A percentile compares a stretch with the other conserved stretches of the same genome.
These are phyloP conservation scores for Arctostaphylos glauca DNA, from an alignment of 148 eudicot genomes.

Conservation along the genomic window DNA sequence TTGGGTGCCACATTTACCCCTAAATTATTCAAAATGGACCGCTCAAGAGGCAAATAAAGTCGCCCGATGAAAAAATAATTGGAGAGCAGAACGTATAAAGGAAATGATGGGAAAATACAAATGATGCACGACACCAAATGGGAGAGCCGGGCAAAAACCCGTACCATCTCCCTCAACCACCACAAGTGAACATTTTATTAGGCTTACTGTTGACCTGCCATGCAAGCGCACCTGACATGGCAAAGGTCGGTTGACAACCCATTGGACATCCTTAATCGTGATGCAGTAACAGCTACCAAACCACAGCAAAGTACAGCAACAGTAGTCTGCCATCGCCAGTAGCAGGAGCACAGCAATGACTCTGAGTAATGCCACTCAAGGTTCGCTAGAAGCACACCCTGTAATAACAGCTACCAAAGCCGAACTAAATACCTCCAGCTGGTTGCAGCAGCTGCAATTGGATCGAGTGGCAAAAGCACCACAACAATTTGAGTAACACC, in stretches of 20 bases:
- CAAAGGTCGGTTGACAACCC: slow-evolving; percentile 47
- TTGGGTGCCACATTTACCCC: not conserved
- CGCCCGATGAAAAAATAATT: not conserved
- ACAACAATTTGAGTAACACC: no score
- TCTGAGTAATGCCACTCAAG: no score
- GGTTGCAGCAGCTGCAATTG: not conserved
- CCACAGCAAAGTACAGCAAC: not conserved
- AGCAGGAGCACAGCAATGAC: not conserved
- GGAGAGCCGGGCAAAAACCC: slow-evolving; percentile 69
- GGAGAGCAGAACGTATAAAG: not conserved
- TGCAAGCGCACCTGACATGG: slow-evolving; percentile 70
- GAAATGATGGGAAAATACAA: not conserved
- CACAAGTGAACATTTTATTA: slow-evolving; percentile 25
- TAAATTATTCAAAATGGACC: not conserved
- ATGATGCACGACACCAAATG: slow-evolving; percentile 20
- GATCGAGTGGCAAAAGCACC: not conserved
- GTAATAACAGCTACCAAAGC: not conserved
- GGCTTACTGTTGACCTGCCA: slow-evolving; percentile 47
- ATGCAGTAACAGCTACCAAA: no score
- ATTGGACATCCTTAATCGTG: not conserved
- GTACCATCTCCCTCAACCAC: slow-evolving; percentile 55
- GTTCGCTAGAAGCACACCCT: no score
- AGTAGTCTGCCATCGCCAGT: not conserved
- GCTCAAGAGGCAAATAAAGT: not conserved
- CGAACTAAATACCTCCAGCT: not conserved